A percentile compares a stretch with the other conserved stretches of the same genome.
Evolutionary conservation across 192 early-diverging fungal genomes (phyloP).

Genomic region (Tieghemiomyces parasiticus): DNA sequence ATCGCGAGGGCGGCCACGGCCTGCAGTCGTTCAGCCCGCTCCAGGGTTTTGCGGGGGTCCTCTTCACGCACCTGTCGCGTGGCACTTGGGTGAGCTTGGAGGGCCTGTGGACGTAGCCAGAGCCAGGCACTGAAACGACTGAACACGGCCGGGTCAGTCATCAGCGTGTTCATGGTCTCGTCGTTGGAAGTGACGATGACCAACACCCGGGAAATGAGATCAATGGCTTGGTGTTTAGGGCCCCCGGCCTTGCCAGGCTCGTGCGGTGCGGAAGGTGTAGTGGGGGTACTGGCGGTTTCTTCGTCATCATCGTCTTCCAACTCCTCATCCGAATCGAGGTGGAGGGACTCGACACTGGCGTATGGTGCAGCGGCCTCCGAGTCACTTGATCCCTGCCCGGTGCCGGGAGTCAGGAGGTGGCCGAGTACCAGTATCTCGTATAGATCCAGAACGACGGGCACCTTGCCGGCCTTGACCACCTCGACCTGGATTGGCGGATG

Average conservation of each 20-base stretch:
- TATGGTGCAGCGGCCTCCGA: neutral
- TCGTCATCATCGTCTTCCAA: neutral
- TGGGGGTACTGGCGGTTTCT: neutral
- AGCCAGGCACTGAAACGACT: neutral
- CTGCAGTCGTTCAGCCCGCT: conserved; percentile 4
- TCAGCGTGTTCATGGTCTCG: neutral
- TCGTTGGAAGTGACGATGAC: conserved; percentile 7
- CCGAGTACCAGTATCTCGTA: neutral
- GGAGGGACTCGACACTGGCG: neutral
- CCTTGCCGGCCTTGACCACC: neutral
- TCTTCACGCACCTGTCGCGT: neutral
- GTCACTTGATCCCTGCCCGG: neutral
- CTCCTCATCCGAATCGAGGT: neutral
- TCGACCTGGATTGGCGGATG: neutral
- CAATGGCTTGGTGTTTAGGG: neutral
- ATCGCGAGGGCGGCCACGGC: conserved; percentile 1
- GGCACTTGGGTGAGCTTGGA: neutral
- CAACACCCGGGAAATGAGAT: neutral
- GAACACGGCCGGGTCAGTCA: neutral
- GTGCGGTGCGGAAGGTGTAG: too few species aligned
- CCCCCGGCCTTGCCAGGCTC: neutral
- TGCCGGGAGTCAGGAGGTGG: neutral
- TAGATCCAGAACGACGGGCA: neutral
- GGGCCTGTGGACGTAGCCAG: neutral
- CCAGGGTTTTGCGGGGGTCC: neutral